phyloP scores from a whole-genome alignment of 129 eudicot species.

The Centaurea solstitialis region DNA sequence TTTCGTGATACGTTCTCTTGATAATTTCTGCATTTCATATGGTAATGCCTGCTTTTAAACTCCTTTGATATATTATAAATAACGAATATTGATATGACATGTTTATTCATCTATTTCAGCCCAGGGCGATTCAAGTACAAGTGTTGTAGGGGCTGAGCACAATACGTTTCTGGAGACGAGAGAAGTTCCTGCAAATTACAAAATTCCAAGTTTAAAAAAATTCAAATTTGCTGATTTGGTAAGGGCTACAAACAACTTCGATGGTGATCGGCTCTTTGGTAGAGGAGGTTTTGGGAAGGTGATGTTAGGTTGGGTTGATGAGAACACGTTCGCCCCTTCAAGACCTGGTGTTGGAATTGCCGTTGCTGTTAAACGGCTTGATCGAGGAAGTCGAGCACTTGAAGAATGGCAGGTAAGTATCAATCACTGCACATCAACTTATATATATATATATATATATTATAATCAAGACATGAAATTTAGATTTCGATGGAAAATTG shows the following conservation, averaged over 20 bases:
- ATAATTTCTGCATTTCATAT: no score
- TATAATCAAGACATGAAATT: no score
- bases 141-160: no score
- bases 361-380: constrained; percentile 10
- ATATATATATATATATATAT: no score
- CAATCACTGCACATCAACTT: no score
- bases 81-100: not conserved
- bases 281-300: constrained; percentile 15
- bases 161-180: no score
- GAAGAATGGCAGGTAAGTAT: constrained; percentile 5
- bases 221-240: constrained; percentile 9
- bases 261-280: not conserved
- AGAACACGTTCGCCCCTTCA: constrained; percentile 5
- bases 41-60: no score
- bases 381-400: not conserved
- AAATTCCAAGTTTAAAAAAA: not conserved
- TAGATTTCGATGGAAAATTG: no score
- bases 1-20: no score
- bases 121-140: no score
- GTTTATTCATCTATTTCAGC: constrained; percentile 16
- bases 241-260: constrained; percentile 4
- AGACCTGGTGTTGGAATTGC: not conserved
- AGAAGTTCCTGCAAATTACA: not conserved
- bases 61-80: no score
- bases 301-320: constrained; percentile 13